A percentile compares a stretch with the other conserved stretches of the same genome.
Evolutionary conservation across 1,139 yeast species (phyloP).

Genomic region (Geotrichum bryndzae): DNA sequence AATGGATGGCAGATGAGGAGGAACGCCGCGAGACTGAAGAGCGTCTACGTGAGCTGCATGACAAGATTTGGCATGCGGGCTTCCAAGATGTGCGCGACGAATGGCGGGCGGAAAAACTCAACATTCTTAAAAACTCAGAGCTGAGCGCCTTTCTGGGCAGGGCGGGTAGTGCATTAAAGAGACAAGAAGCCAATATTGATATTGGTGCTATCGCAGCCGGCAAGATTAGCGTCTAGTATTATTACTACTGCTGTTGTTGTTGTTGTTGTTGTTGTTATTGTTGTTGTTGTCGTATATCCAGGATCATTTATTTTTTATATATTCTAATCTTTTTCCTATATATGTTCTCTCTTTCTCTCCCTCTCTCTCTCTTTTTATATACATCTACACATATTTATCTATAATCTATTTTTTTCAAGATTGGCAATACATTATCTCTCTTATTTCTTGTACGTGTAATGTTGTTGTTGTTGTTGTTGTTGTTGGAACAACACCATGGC

Average conservation of each 20-base stretch:
- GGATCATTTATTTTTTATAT: background rate
- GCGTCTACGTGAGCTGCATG: conserved; percentile 60
- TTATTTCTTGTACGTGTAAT: background rate
- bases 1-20: conserved; percentile 94
- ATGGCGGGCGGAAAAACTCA: conserved; percentile 62
- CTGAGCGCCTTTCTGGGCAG: conserved; percentile 27
- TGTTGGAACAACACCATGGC: background rate
- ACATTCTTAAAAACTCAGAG: conserved; percentile 69
- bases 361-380: no score
- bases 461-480: background rate
- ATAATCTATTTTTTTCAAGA: no score
- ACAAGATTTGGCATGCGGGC: conserved; percentile 69
- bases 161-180: conserved; percentile 4
- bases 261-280: background rate
- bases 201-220: conserved; percentile 17
- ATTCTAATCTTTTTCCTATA: background rate
- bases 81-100: conserved; percentile 64
- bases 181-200: conserved; percentile 3
- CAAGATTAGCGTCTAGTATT: background rate
- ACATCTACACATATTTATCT: no score
- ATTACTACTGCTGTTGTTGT: background rate
- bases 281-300: background rate
- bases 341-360: background rate
- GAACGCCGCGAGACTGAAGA: conserved; percentile 64
- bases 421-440: background rate